Base-by-base conservation (phyloP, 1,284 basidiomycete species). In the Sporisorium graminicola region DNA sequence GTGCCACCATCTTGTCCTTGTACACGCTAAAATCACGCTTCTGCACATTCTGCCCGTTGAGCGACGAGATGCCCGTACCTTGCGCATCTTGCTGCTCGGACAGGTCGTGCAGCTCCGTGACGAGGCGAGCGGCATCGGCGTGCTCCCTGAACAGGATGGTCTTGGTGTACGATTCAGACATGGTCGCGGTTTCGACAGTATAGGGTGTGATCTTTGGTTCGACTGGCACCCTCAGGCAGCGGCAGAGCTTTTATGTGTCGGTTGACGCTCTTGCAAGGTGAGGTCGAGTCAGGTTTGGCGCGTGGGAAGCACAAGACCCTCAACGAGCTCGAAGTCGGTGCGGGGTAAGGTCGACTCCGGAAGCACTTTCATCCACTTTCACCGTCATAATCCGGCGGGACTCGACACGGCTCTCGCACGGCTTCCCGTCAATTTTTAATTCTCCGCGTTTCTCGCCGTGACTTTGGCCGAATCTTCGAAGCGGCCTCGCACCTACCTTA, bases 1-100 rank as follows among this genome's bases (percentile, higher is more conserved):
- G 62, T 22, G 72, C 72, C 6, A 74, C 37, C 60, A 74, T 58
- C 62, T 69, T 74, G 56, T 74, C 50, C 40, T 49, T 73, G 64
- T 56, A 73, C 51, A 62, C 27, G 52, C 59, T 63, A 22, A 73
- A 73, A 24, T 73, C 70, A 42, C 70, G 70, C 47, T 57, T 52
- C 47, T 53, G 35, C 40, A 64, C 57, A 14, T 63, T 50, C 37
- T 73, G 70, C 3, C 24, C 35, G 60, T 73, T 73, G 46, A 73
- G 51, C 50, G 70, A 66, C 16, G 55, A 58, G 57, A 73, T 73
- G 29, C 70, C 70, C 3, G 60, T 65, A 35, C 70, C 70, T 42
- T 66, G 56, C 2, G 57, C 52, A 56, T 73, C 70, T 44, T 73
- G 64, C 57, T 63, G 52, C 53, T 66, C 59, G 24, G 70, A 73